A percentile compares a stretch with the other conserved stretches of the same genome.
These are phyloP conservation scores for Exsudoporus frostii DNA, from an alignment of 768 basidiomycete species.

Conservation along the genomic window DNA sequence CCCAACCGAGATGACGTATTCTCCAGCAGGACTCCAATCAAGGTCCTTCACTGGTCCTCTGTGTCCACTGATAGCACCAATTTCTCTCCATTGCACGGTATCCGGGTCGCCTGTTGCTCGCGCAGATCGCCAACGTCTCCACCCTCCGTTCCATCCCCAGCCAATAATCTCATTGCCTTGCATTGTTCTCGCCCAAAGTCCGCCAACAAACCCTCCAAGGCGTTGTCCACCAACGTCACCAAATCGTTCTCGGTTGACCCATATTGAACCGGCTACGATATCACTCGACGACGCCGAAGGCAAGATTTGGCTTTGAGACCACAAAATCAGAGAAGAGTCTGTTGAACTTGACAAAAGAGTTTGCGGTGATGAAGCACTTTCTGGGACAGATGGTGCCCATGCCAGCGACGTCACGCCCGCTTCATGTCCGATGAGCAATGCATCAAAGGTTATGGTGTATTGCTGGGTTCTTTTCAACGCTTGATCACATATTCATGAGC, in stretches of 20 bases:
- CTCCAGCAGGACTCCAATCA: slow-evolving; percentile 83
- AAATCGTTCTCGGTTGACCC: slow-evolving; percentile 89
- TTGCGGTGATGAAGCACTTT: slow-evolving; percentile 25
- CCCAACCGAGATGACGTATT: slow-evolving; percentile 86
- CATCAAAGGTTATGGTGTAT: slow-evolving; percentile 87
- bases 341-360: slow-evolving; percentile 89
- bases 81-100: slow-evolving; percentile 65
- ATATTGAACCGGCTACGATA: slow-evolving; percentile 56
- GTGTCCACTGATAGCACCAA: slow-evolving; percentile 84
- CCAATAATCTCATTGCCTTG: slow-evolving; percentile 64
- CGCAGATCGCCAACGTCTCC: slow-evolving; percentile 76
- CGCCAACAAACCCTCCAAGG: slow-evolving; percentile 90
- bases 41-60: slow-evolving; percentile 74
- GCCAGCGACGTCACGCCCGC: slow-evolving; percentile 84
- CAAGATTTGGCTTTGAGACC: slow-evolving; percentile 70
- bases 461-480: slow-evolving; percentile 37
- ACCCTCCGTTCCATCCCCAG: slow-evolving; percentile 94
- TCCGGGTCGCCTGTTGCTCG: slow-evolving; percentile 14
- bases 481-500: slow-evolving; percentile 15
- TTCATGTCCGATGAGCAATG: slow-evolving; percentile 95
- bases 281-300: slow-evolving; percentile 34
- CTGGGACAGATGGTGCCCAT: slow-evolving; percentile 58
- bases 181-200: slow-evolving; percentile 61
- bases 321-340: slow-evolving; percentile 93
- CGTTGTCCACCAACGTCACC: slow-evolving; percentile 93